Conservation (phyloP, 208 protist genomes). For the Trypanosoma platydactyli region DNA sequence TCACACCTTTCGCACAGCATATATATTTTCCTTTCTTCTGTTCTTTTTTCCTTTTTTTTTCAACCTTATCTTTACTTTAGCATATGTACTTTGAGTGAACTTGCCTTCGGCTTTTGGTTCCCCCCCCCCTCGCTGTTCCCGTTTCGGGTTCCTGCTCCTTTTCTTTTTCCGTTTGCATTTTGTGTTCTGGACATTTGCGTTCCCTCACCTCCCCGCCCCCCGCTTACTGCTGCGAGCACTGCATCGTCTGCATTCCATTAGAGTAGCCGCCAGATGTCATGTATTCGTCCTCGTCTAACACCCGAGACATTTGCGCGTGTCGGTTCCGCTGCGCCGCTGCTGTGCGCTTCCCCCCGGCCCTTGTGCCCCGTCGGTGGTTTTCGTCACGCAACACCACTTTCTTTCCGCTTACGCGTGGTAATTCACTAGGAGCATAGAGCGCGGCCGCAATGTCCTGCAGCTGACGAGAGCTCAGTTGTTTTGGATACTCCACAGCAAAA, state of each 20-base stretch:
- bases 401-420: constrained; percentile 60
- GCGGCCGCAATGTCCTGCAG: constrained; percentile 43
- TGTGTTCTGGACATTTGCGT: background rate
- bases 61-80: too few relatives aligned
- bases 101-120: too few relatives aligned
- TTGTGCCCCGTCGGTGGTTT: constrained; percentile 7
- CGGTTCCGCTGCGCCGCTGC: constrained; percentile 31
- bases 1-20: background rate
- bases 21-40: background rate
- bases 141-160: background rate
- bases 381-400: constrained; percentile 43
- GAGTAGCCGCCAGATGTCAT: constrained; percentile 2
- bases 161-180: constrained; percentile 17
- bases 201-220: background rate
- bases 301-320: background rate
- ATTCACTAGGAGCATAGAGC: constrained; percentile 39
- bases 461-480: constrained; percentile 35
- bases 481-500: constrained; percentile 88
- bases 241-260: constrained; percentile 46
- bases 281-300: background rate
- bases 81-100: too few relatives aligned
- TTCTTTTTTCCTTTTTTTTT: background rate
- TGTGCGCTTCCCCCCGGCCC: constrained; percentile 9
- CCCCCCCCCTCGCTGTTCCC: too few relatives aligned
- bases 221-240: constrained; percentile 74